Evolutionary conservation across 768 basidiomycete species (phyloP), one percentile per base, ranked within the genome.

Genomic region (Butyriboletus loyo): DNA sequence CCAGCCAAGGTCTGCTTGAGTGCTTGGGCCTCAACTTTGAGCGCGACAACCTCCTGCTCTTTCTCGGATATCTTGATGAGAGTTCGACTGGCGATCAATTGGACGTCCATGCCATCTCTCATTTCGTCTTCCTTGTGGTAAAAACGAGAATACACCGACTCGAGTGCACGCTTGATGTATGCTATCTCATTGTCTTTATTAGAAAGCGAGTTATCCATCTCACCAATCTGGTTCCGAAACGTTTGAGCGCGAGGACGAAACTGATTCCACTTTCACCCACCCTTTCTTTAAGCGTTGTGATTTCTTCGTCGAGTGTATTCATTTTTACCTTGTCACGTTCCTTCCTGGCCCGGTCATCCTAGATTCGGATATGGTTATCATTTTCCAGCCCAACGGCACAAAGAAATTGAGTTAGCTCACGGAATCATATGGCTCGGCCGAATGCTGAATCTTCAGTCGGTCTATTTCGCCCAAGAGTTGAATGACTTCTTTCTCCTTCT

Each of bases 111-210:
- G 44, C 83, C 82, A 0, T 75, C 69, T 43, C 67, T 75, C 39
- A 74, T 76, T 22, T 60, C 64, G 24, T 75, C 75, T 45, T 80
- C 77, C 39, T 80, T 70, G 6, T 80, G 74, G 6, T 79, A 75
- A 66, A 94, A 87, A n/a, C 88, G 79, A 11, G 85, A 85, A 67
- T 91, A 91, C 5, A 95, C 87, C 7, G 89, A 87, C 67, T 93
- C 90, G 34, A 97, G 74, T n/a, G 91, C 88, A 14, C 87, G 85
- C 63, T 92, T 91, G 35, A 94, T 77, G 60, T 86, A 89, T 0
- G 78, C 58, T 31, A 87, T 76, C 50, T 93, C 88, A 63, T 91
- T 92, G 56, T 87, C 82, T 62, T 85, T 87, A 49, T 73, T 69
- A 5, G 67, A 68, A 3, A 82, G 40, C 3, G 68, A 58, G 5